phyloP scores from a whole-genome alignment of 2,329 filamentous ascomycete species.

The Calonectria hawksworthii region DNA sequence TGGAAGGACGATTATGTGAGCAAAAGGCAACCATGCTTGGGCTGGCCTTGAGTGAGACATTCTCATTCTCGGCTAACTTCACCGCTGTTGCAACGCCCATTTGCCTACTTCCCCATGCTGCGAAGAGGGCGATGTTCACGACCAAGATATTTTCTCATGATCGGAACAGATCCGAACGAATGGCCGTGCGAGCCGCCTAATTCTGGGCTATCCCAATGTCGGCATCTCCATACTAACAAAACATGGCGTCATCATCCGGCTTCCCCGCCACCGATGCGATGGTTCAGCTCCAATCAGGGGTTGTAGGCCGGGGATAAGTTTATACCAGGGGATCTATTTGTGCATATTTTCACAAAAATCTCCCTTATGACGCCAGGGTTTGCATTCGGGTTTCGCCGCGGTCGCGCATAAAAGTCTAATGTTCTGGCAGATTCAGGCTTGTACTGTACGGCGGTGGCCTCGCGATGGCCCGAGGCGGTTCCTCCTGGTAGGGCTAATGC shows the following conservation, averaged over 20 bases:
- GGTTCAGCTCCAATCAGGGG: background rate
- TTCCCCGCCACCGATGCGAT: background rate
- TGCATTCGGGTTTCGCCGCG: background rate
- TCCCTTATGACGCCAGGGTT: background rate
- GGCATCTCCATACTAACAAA: background rate
- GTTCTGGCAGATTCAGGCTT: background rate
- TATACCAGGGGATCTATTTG: background rate
- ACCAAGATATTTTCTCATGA: background rate
- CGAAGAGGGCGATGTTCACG: background rate
- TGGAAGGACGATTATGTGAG: background rate
- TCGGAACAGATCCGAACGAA: background rate
- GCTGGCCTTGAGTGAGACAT: background rate
- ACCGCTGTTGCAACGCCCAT: background rate
- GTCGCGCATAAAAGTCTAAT: background rate
- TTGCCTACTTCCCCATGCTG: background rate
- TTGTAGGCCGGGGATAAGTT: background rate
- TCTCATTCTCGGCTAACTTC: background rate
- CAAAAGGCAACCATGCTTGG: background rate
- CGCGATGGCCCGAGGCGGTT: background rate
- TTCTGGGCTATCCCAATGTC: background rate
- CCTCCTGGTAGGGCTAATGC: background rate
- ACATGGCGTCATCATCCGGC: background rate
- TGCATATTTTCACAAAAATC: background rate
- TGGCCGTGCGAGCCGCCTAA: background rate
- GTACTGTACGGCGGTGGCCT: background rate